phyloP scores from a whole-genome alignment of 1,139 yeast genomes.

The Sugiyamaella grinbergsii region DNA sequence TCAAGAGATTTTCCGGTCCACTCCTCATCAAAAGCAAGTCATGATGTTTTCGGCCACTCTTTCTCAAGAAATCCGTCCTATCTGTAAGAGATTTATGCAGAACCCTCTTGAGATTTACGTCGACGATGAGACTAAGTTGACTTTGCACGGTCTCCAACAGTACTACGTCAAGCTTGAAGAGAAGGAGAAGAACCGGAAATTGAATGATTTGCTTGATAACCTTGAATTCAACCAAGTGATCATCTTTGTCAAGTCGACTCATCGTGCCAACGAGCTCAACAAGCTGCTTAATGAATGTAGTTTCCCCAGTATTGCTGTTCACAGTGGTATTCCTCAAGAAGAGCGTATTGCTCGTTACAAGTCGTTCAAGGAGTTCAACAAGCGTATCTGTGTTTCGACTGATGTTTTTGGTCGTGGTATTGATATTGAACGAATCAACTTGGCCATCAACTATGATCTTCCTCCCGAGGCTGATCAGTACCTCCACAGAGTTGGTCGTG shows the following conservation, averaged over 20 bases:
- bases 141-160: constrained; percentile 97
- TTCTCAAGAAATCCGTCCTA: constrained; percentile 91
- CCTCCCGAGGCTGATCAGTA: constrained; percentile 93
- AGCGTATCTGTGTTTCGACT: constrained; percentile 97
- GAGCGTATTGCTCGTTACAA: constrained; percentile 97
- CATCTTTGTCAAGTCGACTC: constrained; percentile 89
- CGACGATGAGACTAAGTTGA: constrained; percentile 96
- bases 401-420: constrained; percentile 99
- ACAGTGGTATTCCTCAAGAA: constrained; percentile 94
- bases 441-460: constrained; percentile 92
- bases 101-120: constrained; percentile 96
- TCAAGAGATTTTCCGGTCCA: constrained; percentile 95
- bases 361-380: constrained; percentile 95
- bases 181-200: constrained; percentile 89
- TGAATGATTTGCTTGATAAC: constrained; percentile 89
- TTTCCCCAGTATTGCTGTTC: constrained; percentile 97
- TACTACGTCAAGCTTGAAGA: constrained; percentile 88
- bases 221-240: constrained; percentile 98
- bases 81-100: constrained; percentile 97
- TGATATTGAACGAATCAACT: constrained; percentile 96
- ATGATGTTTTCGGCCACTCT: constrained; percentile 99
- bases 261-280: constrained; percentile 91
- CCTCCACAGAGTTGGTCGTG: constrained; percentile 99
- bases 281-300: constrained; percentile 87
- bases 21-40: constrained; percentile 98